Evolutionary conservation across 257 asterid species (phyloP).

Genomic region (Przewalskia tangutica): DNA sequence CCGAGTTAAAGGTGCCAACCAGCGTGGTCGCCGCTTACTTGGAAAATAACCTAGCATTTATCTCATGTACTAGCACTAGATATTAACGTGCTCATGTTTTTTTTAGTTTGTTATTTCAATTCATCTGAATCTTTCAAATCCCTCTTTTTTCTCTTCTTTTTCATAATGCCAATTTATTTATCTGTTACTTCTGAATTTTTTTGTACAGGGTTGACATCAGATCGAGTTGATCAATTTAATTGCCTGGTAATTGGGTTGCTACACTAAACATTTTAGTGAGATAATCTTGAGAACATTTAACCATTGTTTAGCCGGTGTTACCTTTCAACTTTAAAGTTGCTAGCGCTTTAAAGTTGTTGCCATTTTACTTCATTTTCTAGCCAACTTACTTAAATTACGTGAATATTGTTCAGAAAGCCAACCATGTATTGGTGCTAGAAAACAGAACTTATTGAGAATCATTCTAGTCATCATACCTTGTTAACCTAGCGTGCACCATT

Average conservation of each 20-base stretch:
- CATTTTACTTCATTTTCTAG: neutral
- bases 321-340: neutral
- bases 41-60: conserved; percentile 27
- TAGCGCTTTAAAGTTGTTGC: neutral
- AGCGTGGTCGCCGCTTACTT: conserved; percentile 48
- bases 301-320: neutral
- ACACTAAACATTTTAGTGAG: neutral
- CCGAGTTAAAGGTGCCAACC: conserved; percentile 53
- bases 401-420: neutral
- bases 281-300: neutral
- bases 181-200: neutral
- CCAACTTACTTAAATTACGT: neutral
- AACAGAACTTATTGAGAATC: neutral
- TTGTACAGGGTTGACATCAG: neutral
- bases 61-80: neutral
- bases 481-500: neutral
- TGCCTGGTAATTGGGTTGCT: neutral
- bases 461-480: neutral
- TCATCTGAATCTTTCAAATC: neutral
- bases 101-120: neutral
- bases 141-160: neutral
- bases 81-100: neutral
- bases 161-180: neutral
- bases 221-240: neutral
- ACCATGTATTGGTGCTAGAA: neutral